These are phyloP conservation scores for Oryza nivara DNA, from an alignment of 176 grass and related monocot genomes.

Conservation along the genomic window DNA sequence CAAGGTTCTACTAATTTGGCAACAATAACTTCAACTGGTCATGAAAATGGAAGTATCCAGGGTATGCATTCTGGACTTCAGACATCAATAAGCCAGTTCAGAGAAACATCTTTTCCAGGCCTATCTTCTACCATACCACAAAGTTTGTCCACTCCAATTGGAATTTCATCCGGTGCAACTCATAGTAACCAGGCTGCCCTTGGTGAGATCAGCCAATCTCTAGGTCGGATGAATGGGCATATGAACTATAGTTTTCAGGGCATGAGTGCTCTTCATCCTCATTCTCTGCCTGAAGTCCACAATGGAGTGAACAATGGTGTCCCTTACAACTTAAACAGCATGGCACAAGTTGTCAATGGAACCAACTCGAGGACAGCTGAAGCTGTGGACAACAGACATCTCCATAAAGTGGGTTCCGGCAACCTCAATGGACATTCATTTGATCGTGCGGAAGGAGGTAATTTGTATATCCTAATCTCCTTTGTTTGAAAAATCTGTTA, in stretches of 20 bases:
- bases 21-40: constrained; percentile 42
- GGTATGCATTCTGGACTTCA: constrained; percentile 56
- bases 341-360: constrained; percentile 52
- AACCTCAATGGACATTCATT: constrained; percentile 73
- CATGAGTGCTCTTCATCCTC: constrained; percentile 62
- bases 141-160: constrained; percentile 70
- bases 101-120: constrained; percentile 62
- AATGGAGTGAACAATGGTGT: constrained; percentile 67
- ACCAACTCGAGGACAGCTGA: constrained; percentile 57
- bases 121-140: constrained; percentile 72
- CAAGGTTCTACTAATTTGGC: constrained; percentile 47
- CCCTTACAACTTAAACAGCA: constrained; percentile 58
- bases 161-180: constrained; percentile 53
- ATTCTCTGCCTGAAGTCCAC: constrained; percentile 73
- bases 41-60: constrained; percentile 70
- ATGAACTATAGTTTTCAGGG: constrained; percentile 71
- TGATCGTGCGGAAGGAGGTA: constrained; percentile 66
- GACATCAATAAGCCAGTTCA: constrained; percentile 60
- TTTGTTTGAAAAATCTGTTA: background rate
- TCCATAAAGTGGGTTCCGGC: constrained; percentile 67
- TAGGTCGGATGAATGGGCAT: constrained; percentile 62
- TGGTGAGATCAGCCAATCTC: constrained; percentile 63
- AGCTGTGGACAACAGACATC: constrained; percentile 53
- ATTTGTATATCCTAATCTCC: constrained; percentile 27
- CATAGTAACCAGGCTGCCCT: constrained; percentile 45